Evolutionary conservation across 768 basidiomycete species (phyloP), one percentile per base, ranked within the genome.

Genomic region (Tulasnella sp.): DNA sequence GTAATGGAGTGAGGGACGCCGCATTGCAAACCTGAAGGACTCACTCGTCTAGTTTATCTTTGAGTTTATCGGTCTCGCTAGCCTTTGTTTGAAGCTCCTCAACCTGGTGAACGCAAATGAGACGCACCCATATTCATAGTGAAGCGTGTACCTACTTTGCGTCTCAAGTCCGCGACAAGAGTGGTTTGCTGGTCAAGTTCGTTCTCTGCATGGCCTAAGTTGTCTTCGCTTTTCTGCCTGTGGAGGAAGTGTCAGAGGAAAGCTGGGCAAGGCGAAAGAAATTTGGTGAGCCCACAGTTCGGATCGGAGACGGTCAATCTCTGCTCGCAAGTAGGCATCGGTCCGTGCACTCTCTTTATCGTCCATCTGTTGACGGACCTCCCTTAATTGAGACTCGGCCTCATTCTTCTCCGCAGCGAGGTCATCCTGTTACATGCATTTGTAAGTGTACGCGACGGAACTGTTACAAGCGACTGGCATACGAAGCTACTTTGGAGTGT

Each of bases 21-120:
- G 25, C 48, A 11, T 15, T 15, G 43, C 23, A 9, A 9, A 39
- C n/a, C 29, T 32, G 34, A 19, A 31, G 6, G 3, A 71, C 82
- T 62, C 68, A 93, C 90, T 97, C 96, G 66, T 99, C 96, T 3
- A 97, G 75, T 70, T 93, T 83, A 66, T 98, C 96, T 66, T 92
- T 93, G 57, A 98, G 74, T 61, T 78, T 80, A 2, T 72, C 77
- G 2, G 83, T 83, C 62, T 91, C 81, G 61, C 86, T 84, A 0
- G 90, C 91, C 65, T 79, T 75, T 4, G 66, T 70, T 67, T 87
- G 84, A 19, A 96, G 73, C 34, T 97, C 90, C 46, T 90, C 88
- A 19, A 85, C 67, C 70, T 73, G 57, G 11, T n/a, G 55, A 57
- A 14, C 17, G 31, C 12, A 37, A n/a, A 23, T n/a, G 2, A 9